Evolutionary conservation across 2,329 filamentous ascomycete species (phyloP), one percentile per base, ranked within the genome.

Genomic region (Acrodontium crateriforme): DNA sequence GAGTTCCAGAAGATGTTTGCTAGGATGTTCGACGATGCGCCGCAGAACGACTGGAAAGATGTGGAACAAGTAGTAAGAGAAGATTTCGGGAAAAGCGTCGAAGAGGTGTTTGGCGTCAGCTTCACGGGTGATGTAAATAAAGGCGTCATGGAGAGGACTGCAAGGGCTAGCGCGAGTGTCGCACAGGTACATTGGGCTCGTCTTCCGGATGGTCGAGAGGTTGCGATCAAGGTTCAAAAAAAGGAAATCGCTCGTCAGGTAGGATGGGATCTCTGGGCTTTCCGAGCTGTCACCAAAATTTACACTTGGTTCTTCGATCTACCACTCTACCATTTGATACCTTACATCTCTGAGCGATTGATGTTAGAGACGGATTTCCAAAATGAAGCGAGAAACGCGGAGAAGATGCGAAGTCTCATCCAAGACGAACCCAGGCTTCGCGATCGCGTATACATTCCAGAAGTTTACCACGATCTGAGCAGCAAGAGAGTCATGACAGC

Each of bases 1-100:
- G 84, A 93, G 55, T 95, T 95, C 45, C 84, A 93, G 61, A 75
- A 77, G 47, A 95, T 94, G 84, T 98, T 98, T 50, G 67, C 78
- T 13, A 71, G 78, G 46, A 94, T 98, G 83, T 98, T 95, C 52
- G 89, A 95, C 51, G 87, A 95, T 60, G 89, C 89, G 37, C 85
- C 87, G 19, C 85, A 94, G 63, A 89, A 92, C 50, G 66, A 69
- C 22, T 95, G 85, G 85, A 67, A 64, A 40, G 81, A 87, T 27
- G 76, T 93, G 2, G 78, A 92, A 58, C 70, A 66, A 47, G 85
- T 95, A 9, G 79, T 98, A 21, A 63, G 71, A 13, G 74, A 91
- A 52, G 89, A 95, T 45, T 95, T 94, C 62, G 71, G 77, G 3
- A 77, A 72, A 52, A 74, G 74, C 14, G 74, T 78, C 0, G 83